Evolutionary conservation across 805 yeast genomes (phyloP), one percentile per base, ranked within the genome.

Genomic region (Candida coquimbonensis): DNA sequence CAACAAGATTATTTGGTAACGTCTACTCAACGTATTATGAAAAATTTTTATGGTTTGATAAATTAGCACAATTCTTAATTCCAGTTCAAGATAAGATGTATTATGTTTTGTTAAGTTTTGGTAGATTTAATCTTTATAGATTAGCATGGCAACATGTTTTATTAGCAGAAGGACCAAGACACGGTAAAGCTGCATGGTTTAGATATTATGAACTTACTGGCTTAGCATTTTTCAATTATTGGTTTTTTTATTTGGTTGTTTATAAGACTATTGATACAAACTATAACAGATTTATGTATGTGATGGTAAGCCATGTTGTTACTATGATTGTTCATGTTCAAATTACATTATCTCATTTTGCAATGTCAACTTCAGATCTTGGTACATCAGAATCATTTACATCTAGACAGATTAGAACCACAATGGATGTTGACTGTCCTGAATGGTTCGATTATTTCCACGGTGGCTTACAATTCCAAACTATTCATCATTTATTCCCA

Each of bases 361-460:
- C 96, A 34, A 89, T 88, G 95, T 85, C 95, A 1, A 89, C 96
- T 0, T 74, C 93, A 6, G 95, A 88, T 58, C 67, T 88, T 16
- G 96, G 96, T 1, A 75, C 78, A 9, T 74, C 82, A 38, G 96
- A 88, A 62, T 74, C 88, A 8, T 88, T 88, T 58, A 77, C 82
- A 0, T 81, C 84, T 49, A 74, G 93, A 52, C 96, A 88, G 65
- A 60, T 88, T 3, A 73, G 96, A 55, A 89, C 96, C 2, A 88
- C 96, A 3, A 89, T 88, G 96, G 96, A 88, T 61, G 96, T 88
- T 32, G 91, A 84, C 55, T 88, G 96, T 67, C 96, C 96, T 3
- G 82, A 77, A 50, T 88, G 96, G 96, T 72, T 88, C 41, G 96
- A 88, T 62, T 89, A 79, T 56, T 72, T 88, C 58, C 96, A 88